Percentiles rank a stretch among this genome's conserved stretches.
Evolutionary conservation across 2,329 filamentous ascomycete genomes (phyloP).

Genomic region (Colletotrichum sp.): DNA sequence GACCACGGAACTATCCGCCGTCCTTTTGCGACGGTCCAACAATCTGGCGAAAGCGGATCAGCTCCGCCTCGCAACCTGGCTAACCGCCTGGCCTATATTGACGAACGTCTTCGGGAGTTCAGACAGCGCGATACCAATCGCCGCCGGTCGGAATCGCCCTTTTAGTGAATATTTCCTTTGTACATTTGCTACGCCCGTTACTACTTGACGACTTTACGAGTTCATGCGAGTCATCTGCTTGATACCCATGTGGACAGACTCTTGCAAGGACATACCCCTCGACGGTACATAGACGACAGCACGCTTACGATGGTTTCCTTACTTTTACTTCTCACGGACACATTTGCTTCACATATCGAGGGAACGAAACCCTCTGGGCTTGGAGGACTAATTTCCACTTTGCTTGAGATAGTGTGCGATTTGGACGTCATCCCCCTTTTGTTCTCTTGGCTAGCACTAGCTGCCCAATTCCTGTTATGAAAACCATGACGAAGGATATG

Average conservation of each 20-base stretch:
- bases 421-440: not conserved
- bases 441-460: not conserved
- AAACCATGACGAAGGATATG: conserved; percentile 18
- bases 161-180: conserved; percentile 36
- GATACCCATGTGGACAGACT: conserved; percentile 13
- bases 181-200: conserved; percentile 24
- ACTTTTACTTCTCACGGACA: conserved; percentile 9
- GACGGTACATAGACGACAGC: conserved; percentile 22
- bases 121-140: conserved; percentile 46
- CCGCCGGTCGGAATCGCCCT: conserved; percentile 55
- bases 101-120: conserved; percentile 61
- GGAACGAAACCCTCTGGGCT: not conserved
- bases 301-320: conserved; percentile 16
- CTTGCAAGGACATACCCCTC: conserved; percentile 12
- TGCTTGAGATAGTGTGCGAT: conserved; percentile 10
- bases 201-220: conserved; percentile 18
- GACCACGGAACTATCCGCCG: conserved; percentile 50
- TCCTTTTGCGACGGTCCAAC: conserved; percentile 64
- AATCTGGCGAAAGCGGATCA: conserved; percentile 39
- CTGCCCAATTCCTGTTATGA: conserved; percentile 6
- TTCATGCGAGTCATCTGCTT: conserved; percentile 16
- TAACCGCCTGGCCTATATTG: conserved; percentile 61
- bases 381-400: conserved; percentile 13
- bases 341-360: conserved; percentile 21
- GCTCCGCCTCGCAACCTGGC: conserved; percentile 50